phyloP scores from a whole-genome alignment of 2,329 filamentous ascomycete species.

The Xylariaceae sp. region DNA sequence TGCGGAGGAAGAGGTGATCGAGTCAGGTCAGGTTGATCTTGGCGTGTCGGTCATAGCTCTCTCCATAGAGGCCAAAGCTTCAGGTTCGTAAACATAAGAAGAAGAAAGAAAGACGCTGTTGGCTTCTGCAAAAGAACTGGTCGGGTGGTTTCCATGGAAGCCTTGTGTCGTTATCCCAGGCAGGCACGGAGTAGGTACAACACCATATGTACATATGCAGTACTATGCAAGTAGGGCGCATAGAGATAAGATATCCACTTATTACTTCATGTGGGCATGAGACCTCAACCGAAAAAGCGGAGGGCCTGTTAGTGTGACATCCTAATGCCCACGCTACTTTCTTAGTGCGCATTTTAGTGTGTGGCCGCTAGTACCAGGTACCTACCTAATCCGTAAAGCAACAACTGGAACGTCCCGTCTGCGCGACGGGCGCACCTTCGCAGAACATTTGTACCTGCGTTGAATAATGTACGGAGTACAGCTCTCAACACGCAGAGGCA shows the following conservation, averaged over 20 bases:
- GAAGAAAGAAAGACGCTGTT: not conserved
- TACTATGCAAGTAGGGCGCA: not conserved
- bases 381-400: no score
- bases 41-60: conserved; percentile 13
- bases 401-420: no score
- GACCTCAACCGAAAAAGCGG: no score
- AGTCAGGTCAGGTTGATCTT: not conserved
- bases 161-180: not conserved
- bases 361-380: no score
- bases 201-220: not conserved
- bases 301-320: no score
- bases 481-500: no score
- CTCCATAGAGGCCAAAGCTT: not conserved
- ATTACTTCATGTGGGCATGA: no score
- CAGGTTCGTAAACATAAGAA: not conserved
- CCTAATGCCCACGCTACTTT: no score
- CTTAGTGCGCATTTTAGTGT: no score
- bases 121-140: not conserved
- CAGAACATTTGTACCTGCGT: no score
- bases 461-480: no score
- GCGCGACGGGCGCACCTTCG: no score
- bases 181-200: not conserved
- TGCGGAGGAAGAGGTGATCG: not conserved
- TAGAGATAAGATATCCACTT: not conserved
- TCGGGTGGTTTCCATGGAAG: not conserved